A percentile compares a stretch with the other conserved stretches of the same genome.
Evolutionary conservation across 2,329 filamentous ascomycete genomes (phyloP).

Genomic region (Xylariaceae sp.): DNA sequence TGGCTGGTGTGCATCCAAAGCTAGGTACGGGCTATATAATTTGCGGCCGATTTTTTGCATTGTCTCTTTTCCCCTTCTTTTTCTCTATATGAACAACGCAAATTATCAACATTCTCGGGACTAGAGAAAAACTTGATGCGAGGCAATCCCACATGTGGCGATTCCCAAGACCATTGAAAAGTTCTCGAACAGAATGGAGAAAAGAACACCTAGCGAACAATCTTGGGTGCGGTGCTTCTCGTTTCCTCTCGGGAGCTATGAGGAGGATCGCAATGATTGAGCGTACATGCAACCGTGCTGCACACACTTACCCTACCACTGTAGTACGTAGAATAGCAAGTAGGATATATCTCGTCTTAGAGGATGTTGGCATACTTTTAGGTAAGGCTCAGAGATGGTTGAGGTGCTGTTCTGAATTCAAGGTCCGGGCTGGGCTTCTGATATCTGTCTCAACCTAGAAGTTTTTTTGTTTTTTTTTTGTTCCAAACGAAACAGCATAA

Average conservation of each 20-base stretch:
- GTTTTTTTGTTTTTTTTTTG: too few relatives aligned
- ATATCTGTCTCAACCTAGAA: too few relatives aligned
- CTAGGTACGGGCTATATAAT: not conserved
- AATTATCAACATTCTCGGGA: constrained; percentile 45
- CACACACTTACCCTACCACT: too few relatives aligned
- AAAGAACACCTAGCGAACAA: constrained; percentile 48
- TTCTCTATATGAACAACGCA: constrained; percentile 45
- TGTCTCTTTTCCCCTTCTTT: constrained; percentile 27
- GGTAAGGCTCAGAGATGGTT: too few relatives aligned
- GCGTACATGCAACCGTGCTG: constrained; percentile 52
- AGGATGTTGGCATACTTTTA: too few relatives aligned
- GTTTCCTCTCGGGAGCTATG: constrained; percentile 38
- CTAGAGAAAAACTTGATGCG: constrained; percentile 40
- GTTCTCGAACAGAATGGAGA: constrained; percentile 50
- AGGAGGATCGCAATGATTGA: constrained; percentile 59
- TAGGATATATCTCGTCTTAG: too few relatives aligned
- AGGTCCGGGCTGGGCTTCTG: too few relatives aligned
- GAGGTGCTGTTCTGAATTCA: too few relatives aligned
- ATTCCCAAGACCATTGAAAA: constrained; percentile 48
- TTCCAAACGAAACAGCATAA: too few relatives aligned
- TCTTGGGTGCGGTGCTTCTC: constrained; percentile 58
- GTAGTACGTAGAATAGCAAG: too few relatives aligned
- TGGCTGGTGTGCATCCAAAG: too few relatives aligned
- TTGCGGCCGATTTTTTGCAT: not conserved
- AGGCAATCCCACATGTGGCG: constrained; percentile 42